Percentiles rank a stretch among this genome's conserved stretches.
These are phyloP conservation scores for Paxillus rubicundulus DNA, from an alignment of 768 basidiomycete species.

Conservation along the genomic window DNA sequence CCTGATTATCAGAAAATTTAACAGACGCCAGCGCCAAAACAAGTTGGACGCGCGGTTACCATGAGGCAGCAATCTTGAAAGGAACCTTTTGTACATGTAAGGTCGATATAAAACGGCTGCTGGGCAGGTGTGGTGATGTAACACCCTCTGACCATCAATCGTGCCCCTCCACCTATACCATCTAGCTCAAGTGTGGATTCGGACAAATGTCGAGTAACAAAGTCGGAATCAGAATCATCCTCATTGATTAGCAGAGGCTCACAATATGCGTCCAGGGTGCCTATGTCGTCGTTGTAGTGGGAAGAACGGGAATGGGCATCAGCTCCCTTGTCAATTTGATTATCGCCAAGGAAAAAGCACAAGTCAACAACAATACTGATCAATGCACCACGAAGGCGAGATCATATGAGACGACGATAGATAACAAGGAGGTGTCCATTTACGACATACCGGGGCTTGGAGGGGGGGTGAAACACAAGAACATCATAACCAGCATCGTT, in stretches of 20 bases:
- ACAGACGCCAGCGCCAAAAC: background rate
- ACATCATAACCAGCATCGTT: background rate
- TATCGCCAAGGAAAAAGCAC: background rate
- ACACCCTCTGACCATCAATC: background rate
- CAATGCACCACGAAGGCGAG: background rate
- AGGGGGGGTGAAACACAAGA: background rate
- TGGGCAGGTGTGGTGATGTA: background rate
- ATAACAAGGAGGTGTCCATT: background rate
- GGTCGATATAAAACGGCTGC: too few species aligned
- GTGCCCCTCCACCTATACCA: background rate
- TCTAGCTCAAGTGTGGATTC: too few species aligned
- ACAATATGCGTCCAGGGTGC: background rate
- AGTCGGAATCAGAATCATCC: background rate
- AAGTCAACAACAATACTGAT: background rate
- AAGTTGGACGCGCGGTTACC: background rate
- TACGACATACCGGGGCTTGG: constrained; percentile 5
- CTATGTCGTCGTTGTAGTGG: constrained; percentile 12
- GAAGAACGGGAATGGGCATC: constrained; percentile 10
- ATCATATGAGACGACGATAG: background rate
- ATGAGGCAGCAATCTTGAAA: background rate
- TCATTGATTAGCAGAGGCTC: background rate
- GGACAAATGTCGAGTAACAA: background rate
- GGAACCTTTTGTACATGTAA: background rate
- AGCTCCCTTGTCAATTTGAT: constrained; percentile 15
- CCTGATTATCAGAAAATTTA: too few species aligned